phyloP scores from a whole-genome alignment of 805 yeast species.

The Candida pini region DNA sequence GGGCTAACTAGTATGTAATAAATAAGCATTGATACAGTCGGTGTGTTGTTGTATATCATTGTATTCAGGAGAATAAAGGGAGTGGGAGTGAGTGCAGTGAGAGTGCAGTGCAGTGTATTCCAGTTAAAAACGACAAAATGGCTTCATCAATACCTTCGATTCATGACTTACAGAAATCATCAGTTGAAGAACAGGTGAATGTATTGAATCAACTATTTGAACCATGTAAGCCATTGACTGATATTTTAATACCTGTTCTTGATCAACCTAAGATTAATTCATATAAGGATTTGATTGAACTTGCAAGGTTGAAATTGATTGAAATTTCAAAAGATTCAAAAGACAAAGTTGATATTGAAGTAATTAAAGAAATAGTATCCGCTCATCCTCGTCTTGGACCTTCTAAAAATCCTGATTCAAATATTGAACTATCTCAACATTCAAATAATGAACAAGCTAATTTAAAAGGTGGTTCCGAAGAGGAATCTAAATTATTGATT shows the following conservation, averaged over 20 bases:
- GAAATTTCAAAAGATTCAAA: constrained; percentile 5
- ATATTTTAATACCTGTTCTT: constrained; percentile 28
- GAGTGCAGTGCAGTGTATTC: background rate
- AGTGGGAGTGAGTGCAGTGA: too few species aligned
- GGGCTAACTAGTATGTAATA: too few species aligned
- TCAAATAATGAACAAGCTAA: constrained; percentile 69
- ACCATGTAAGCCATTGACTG: constrained; percentile 47
- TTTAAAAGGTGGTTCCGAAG: constrained; percentile 42
- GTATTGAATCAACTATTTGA: constrained; percentile 58
- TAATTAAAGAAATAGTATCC: constrained; percentile 51
- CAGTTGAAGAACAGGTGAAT: constrained; percentile 27
- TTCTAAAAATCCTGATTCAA: constrained; percentile 23
- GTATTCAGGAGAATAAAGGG: too few species aligned
- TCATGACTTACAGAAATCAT: constrained; percentile 14
- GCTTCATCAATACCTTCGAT: background rate
- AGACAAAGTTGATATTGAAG: background rate
- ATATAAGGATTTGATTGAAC: constrained; percentile 24
- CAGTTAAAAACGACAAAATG: background rate
- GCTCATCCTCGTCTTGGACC: constrained; percentile 92
- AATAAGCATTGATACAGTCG: too few species aligned
- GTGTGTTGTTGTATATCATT: too few species aligned
- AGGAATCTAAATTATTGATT: constrained; percentile 45
- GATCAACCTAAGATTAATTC: constrained; percentile 15
- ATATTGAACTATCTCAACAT: constrained; percentile 49
- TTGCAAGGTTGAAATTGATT: background rate